These are phyloP conservation scores for Scleroderma citrinum DNA, from an alignment of 768 basidiomycete species.

Conservation along the genomic window DNA sequence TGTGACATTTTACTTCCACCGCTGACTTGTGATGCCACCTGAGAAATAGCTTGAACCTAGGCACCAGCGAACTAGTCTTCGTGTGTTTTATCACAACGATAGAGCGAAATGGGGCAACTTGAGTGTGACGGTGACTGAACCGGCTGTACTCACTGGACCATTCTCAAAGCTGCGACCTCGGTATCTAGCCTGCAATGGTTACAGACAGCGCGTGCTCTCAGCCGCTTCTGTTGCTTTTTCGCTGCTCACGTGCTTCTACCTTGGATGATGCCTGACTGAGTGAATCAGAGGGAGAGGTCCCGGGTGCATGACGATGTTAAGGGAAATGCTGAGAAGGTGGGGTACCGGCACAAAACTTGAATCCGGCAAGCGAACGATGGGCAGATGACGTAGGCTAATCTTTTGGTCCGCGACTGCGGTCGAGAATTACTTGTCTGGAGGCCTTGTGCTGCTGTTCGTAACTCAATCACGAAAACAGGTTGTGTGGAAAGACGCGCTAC, in stretches of 20 bases:
- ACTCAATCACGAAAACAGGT: too few relatives aligned
- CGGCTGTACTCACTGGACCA: conserved; percentile 16
- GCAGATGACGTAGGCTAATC: conserved; percentile 25
- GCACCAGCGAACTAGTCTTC: conserved; percentile 53
- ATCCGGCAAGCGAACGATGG: conserved; percentile 26
- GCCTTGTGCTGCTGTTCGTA: conserved; percentile 13
- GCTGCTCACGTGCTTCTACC: conserved; percentile 18
- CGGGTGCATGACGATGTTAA: conserved; percentile 26
- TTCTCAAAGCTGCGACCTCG: conserved; percentile 16
- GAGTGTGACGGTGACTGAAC: conserved; percentile 40
- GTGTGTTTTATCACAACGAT: conserved; percentile 58
- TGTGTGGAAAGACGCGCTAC: conserved; percentile 9
- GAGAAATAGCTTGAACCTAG: conserved; percentile 19
- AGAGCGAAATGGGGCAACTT: conserved; percentile 62
- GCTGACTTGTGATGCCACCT: conserved; percentile 21
- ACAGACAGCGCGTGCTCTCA: conserved; percentile 12
- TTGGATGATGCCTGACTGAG: conserved; percentile 29
- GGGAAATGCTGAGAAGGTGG: conserved; percentile 46
- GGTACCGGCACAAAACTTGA: conserved; percentile 34
- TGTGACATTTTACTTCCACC: conserved; percentile 30
- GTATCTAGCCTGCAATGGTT: too few relatives aligned
- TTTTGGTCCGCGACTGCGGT: conserved; percentile 16
- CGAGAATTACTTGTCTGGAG: conserved; percentile 16
- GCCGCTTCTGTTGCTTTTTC: conserved; percentile 15
- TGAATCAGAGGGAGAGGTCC: conserved; percentile 30